Evolutionary conservation across 1,139 yeast species (phyloP).

Genomic region (Lodderomyces jiufengensis): DNA sequence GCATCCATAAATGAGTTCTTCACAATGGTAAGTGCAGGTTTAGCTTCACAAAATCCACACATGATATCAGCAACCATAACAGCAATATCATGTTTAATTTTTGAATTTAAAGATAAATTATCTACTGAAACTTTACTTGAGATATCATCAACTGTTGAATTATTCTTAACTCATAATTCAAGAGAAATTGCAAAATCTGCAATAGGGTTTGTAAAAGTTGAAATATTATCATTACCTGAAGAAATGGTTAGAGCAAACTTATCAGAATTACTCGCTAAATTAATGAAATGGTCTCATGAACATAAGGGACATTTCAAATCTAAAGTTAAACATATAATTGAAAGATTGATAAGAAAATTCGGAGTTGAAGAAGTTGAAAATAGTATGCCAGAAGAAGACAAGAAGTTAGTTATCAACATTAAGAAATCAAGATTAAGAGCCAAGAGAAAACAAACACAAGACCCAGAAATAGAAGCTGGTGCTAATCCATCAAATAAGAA

Average conservation of each 20-base stretch:
- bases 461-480: slow-evolving; percentile 18
- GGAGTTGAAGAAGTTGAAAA: slow-evolving; percentile 78
- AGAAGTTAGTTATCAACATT: slow-evolving; percentile 76
- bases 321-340: slow-evolving; percentile 88
- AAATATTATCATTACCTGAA: slow-evolving; percentile 79
- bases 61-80: slow-evolving; percentile 96
- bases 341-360: slow-evolving; percentile 83
- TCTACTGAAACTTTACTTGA: slow-evolving; percentile 60
- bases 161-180: slow-evolving; percentile 84
- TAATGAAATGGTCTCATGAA: slow-evolving; percentile 92
- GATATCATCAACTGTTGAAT: slow-evolving; percentile 81
- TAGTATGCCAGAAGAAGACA: slow-evolving; percentile 85
- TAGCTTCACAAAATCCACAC: slow-evolving; percentile 89
- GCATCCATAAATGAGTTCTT: slow-evolving; percentile 80
- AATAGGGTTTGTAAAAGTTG: slow-evolving; percentile 90
- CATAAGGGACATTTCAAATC: slow-evolving; percentile 93
- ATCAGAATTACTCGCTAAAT: slow-evolving; percentile 59
- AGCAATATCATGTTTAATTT: slow-evolving; percentile 80
- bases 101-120: slow-evolving; percentile 72
- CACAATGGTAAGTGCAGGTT: slow-evolving; percentile 94
- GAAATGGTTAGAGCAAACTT: slow-evolving; percentile 70
- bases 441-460: slow-evolving; percentile 60
- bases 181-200: slow-evolving; percentile 94
- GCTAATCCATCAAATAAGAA: slow-evolving; percentile 25
- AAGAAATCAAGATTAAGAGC: slow-evolving; percentile 83